Conservation (phyloP, 2,329 filamentous ascomycete genomes). For the Fusarium albidum region DNA sequence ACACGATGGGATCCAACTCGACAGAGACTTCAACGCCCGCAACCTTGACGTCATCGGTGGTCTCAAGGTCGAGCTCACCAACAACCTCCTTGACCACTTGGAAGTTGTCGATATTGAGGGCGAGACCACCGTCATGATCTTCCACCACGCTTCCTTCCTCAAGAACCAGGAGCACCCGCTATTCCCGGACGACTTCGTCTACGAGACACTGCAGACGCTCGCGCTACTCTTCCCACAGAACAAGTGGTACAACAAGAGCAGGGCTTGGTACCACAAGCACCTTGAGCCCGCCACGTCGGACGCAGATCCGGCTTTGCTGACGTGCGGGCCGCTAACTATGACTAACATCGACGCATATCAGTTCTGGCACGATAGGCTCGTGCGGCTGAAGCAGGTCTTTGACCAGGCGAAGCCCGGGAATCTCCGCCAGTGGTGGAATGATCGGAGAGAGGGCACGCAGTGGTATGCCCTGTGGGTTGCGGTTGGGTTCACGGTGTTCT, state of each 20-base stretch:
- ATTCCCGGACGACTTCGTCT: not conserved
- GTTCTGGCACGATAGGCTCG: constrained; percentile 8
- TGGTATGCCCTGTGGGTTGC: constrained; percentile 10
- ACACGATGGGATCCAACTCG: not conserved
- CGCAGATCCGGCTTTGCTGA: not conserved
- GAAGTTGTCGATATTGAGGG: constrained; percentile 5
- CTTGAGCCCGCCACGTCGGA: not conserved
- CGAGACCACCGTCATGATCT: constrained; percentile 7
- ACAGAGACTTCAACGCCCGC: not conserved
- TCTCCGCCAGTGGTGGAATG: constrained; percentile 9
- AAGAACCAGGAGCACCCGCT: not conserved
- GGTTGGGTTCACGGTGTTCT: constrained; percentile 7
- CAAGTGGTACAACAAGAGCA: constrained; percentile 9
- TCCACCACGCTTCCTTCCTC: constrained; percentile 10
- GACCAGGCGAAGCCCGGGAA: not conserved
- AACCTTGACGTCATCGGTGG: not conserved
- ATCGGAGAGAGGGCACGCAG: constrained; percentile 5
- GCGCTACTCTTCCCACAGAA: constrained; percentile 9
- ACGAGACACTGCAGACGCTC: constrained; percentile 8
- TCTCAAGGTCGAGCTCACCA: constrained; percentile 3
- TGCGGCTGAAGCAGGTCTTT: not conserved
- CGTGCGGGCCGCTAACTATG: not conserved
- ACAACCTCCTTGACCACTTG: constrained; percentile 10
- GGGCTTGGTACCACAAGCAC: constrained; percentile 2
- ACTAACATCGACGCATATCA: not conserved